Base-by-base conservation (phyloP, 257 asterid genomes). In the Paraleonurus japonicus region DNA sequence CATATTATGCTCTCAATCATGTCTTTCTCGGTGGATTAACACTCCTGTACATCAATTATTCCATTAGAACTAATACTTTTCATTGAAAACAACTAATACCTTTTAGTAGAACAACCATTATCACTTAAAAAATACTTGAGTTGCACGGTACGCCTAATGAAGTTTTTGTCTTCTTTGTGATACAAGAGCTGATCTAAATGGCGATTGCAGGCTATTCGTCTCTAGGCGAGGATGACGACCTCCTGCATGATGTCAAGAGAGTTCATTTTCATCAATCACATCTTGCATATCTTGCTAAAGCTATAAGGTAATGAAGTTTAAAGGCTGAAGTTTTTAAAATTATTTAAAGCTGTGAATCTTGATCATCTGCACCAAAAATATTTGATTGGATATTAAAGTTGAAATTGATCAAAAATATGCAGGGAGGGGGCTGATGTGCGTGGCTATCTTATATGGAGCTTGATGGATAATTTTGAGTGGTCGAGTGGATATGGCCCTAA, bases 391-490 rank as follows among this genome's bases (percentile, higher is more conserved):
- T 3, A 43, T 43, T 13, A 2, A 43, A 43, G 50, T 43, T 43
- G 17, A 48, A 45, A 10, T 12, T 43, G 17, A 50, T 1, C 17
- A 54, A 32, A 45, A 43, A 1, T 0, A 53, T 71, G 58, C 72
- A 89, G 91, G 75, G 77, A 86, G 0, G 96, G 92, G 10, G 92
- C 88, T 1, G 90, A 92, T 57, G 92, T 89, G 24, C 81, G 90
- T 1, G 95, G 96, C 37, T 91, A 91, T 69, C 81, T 91, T 55
- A 68, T 87, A 57, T 91, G 97, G 97, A 82, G 87, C 43, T 83
- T 87, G 86, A 79, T 89, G 88, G 96, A 91, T 64, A 75, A 83
- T 69, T 91, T 89, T 12, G 97, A 91, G 62, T 91, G 97, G 96
- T 3, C 60, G 0, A 51, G 43, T 22, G 96, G 96, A 61, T 92